Base-by-base conservation (phyloP, 2,329 filamentous ascomycete genomes). In the Balansia obtecta region DNA sequence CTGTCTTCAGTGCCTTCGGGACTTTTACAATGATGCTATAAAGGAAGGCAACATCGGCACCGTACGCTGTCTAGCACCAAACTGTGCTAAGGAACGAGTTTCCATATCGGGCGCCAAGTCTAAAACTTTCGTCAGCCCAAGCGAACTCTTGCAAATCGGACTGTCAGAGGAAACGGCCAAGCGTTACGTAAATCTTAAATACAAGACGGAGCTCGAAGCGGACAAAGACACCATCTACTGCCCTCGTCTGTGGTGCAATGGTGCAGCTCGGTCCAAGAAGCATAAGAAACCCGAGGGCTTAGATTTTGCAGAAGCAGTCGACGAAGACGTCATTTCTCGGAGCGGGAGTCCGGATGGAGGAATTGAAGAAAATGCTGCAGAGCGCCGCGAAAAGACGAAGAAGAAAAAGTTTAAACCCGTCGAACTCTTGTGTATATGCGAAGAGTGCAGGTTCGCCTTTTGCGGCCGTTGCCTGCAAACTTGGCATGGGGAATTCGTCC, bases 221-320 rank as follows among this genome's bases (percentile, higher is more conserved):
- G 90, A 97, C 67, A 94, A 90, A 61, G 85, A 83, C 52, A 96
- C 90, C 0, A 78, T 96, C 34, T 97, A 95, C 65, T 98, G 93
- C 61, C 93, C 93, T 0, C 80, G 93, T 9, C 76, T 82, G 50
- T 96, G 90, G 88, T 98, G 93, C 64, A 87, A 93, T 65, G 90
- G 88, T 6, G 87, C 90, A 2, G 90, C 90, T 27, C 79, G 81
- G 44, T 88, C 85, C 20, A 86, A 83, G 61, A 81, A 77, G 58
- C 82, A 86, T 65, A 82, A 76, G 52, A 88, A 87, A 61, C 84
- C 83, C 4, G 66, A 74, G n/a, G 83, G 83, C 4, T 70, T 85
- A 1, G 76, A 85, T 53, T 72, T 80, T 20, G 71, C 72, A 16
- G 77, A 79, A 45, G 63, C 69, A 11, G 68, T 69, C 1, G 64